Conservation (phyloP, 1,139 yeast genomes). For the Geotrichum carabidarum region DNA sequence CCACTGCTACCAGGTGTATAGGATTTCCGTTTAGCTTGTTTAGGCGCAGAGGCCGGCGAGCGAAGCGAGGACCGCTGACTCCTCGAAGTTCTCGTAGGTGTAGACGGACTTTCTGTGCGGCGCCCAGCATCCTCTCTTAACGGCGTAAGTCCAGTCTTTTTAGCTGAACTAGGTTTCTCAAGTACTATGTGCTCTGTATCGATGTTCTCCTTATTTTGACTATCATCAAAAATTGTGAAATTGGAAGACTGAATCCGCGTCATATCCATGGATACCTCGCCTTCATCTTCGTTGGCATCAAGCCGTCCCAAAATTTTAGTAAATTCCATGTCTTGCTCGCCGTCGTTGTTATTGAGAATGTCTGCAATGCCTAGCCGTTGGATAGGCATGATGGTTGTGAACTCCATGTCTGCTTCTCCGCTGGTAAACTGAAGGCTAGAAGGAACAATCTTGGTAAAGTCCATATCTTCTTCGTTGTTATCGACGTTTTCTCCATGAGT, state of each 20-base stretch:
- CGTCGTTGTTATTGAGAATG: neutral
- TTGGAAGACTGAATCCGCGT: conserved; percentile 19
- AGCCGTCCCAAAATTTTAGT: neutral
- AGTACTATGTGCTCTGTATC: neutral
- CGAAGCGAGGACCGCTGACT: conserved; percentile 8
- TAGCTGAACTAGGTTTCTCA: neutral
- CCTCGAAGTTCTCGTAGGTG: conserved; percentile 6
- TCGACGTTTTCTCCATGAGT: conserved; percentile 4
- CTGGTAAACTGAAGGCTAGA: neutral
- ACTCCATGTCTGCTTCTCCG: conserved; percentile 10
- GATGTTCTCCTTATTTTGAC: conserved; percentile 6
- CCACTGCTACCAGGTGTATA: conserved; percentile 6
- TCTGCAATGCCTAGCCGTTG: neutral
- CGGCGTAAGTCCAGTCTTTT: neutral
- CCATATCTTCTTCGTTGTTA: conserved; percentile 19
- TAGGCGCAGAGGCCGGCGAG: neutral
- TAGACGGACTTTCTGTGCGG: neutral
- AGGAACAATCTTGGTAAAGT: conserved; percentile 18
- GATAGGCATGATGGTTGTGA: neutral
- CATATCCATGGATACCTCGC: conserved; percentile 15
- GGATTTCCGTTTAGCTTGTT: neutral
- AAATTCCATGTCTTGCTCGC: conserved; percentile 12
- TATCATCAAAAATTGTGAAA: conserved; percentile 9
- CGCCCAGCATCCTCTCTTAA: neutral
- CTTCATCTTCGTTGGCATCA: neutral